phyloP scores from a whole-genome alignment of 139 green algal genomes.

The Chlorella sp. region DNA sequence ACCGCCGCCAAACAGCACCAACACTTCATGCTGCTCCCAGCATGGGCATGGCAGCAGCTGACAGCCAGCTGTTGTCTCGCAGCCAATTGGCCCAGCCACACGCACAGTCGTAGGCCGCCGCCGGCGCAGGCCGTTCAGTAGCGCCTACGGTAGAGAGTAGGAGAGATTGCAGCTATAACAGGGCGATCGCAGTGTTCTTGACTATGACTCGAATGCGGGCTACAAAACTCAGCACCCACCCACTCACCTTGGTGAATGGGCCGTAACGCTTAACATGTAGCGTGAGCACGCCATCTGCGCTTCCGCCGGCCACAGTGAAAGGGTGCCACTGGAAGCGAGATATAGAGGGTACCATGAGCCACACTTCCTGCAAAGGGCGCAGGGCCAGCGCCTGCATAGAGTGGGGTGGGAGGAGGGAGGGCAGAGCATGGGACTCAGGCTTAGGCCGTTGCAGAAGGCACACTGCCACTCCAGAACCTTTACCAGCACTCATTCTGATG shows the following conservation, averaged over 20 bases:
- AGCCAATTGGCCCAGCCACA: not conserved
- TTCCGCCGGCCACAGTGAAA: constrained; percentile 38
- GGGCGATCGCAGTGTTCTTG: too few species aligned
- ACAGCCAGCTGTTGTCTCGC: not conserved
- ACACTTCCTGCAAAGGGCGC: constrained; percentile 44
- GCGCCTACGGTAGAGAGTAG: not conserved
- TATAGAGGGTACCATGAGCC: constrained; percentile 42
- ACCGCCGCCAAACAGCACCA: constrained; percentile 45
- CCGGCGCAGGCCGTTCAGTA: constrained; percentile 1
- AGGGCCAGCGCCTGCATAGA: constrained; percentile 10
- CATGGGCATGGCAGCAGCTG: not conserved
- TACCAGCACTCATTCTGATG: too few species aligned
- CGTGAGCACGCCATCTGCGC: not conserved
- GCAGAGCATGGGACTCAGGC: too few species aligned
- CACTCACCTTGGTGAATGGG: constrained; percentile 31
- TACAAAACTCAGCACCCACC: not conserved
- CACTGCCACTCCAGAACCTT: too few species aligned
- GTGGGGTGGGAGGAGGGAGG: not conserved
- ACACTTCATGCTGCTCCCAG: constrained; percentile 23
- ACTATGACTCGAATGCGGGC: too few species aligned
- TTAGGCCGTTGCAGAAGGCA: too few species aligned
- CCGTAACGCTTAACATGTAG: constrained; percentile 52
- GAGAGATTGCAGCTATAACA: too few species aligned
- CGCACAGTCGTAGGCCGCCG: not conserved
- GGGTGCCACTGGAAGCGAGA: constrained; percentile 57